Conservation (phyloP, 441 rosid species). For the Dalechampia spathulata region DNA sequence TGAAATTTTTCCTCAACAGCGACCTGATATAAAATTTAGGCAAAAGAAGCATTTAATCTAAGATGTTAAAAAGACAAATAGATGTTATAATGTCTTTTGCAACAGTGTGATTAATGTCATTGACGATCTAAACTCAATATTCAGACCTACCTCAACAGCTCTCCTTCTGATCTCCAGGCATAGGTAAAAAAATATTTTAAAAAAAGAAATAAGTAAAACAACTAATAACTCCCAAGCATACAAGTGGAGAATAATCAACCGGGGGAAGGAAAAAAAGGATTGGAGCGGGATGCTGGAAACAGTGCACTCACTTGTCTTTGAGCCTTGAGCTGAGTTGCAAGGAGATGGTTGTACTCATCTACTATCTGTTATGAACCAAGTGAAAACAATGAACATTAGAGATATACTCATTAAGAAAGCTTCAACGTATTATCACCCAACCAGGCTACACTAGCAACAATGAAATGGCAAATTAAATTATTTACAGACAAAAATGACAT, state of each 20-base stretch:
- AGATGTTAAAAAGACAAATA: neutral
- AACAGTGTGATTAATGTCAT: neutral
- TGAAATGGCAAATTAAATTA: neutral
- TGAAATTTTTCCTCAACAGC: neutral
- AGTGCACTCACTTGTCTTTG: conserved; percentile 73
- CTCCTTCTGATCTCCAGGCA: too few relatives aligned
- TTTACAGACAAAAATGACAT: neutral
- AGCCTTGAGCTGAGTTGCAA: conserved; percentile 68
- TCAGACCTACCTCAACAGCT: neutral
- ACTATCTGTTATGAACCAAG: conserved; percentile 46
- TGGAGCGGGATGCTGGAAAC: neutral
- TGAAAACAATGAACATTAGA: conserved; percentile 5
- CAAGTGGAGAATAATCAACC: neutral
- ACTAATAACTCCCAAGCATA: neutral
- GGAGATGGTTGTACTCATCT: conserved; percentile 79
- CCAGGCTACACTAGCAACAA: too few relatives aligned
- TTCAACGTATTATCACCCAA: too few relatives aligned
- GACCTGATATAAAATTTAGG: neutral
- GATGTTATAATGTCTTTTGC: neutral
- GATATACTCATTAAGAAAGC: too few relatives aligned
- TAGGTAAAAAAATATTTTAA: too few relatives aligned
- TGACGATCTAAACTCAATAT: neutral
- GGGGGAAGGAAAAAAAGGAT: neutral
- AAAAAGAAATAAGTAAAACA: neutral
- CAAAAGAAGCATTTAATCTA: neutral